Base-by-base conservation (phyloP, 2,329 filamentous ascomycete genomes). In the Ceratocystis alfenasii region DNA sequence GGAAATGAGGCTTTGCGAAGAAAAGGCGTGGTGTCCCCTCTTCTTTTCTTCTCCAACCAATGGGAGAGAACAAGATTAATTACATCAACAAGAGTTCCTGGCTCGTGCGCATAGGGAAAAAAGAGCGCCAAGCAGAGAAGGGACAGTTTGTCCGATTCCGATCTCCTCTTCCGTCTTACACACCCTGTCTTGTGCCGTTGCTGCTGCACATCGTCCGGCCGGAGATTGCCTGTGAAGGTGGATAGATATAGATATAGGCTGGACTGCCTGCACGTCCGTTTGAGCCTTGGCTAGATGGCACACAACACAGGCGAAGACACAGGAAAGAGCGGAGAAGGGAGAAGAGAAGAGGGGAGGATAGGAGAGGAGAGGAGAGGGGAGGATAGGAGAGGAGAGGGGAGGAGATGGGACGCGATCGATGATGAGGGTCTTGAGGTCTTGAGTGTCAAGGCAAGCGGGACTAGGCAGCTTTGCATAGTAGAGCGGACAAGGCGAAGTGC, bases 151-250 rank as follows among this genome's bases (percentile, higher is more conserved):
- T 59, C 12, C 15, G 53, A 59, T 25, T 17, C 8, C n/a, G 15
- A 25, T 33, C n/a, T 30, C 25, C 20, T 22, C 48, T n/a, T 53
- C 53, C 28, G 28, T 28, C 28, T 17, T 33, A 33, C 22, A n/a
- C 53, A 28, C 28, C 25, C 25, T 59, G 25, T 59, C 22, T 20
- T 33, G 25, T 59, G 25, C 28, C 53, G 53, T n/a, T 15, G 28
- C 53, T 53, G 15, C 48, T 53, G 20, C 53, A 59, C 53, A 12
- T 59, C 53, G 12, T 2, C 28, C 25, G 53, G 28, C n/a, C 53
- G 28, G 28, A 59, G 53, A 59, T 59, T 59, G 53, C 53, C 15
- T 59, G 28, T 30, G 53, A 33, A n/a, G 33, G n/a, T 59, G 28
- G 4, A 36, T 25, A 17, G 7, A 33, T 33, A 20, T 25, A 17